Percentiles rank a stretch among this genome's conserved stretches.
Evolutionary conservation across 345 rosid species (phyloP).

Genomic region (Odontarrhena argentea): DNA sequence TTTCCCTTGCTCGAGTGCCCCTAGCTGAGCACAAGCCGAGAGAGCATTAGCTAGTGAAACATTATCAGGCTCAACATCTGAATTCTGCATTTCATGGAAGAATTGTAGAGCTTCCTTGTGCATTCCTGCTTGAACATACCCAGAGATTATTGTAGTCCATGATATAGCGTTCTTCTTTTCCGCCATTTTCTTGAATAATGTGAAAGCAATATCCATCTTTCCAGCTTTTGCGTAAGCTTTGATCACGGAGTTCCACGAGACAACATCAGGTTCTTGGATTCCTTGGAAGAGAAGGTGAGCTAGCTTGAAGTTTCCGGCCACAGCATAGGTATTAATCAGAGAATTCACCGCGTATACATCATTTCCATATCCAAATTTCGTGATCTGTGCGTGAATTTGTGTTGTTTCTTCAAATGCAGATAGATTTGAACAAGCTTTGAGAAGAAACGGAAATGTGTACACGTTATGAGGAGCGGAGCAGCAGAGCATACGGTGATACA

Average conservation of each 20-base stretch:
- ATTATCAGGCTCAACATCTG: conserved; percentile 59
- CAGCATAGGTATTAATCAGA: conserved; percentile 58
- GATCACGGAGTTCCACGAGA: conserved; percentile 79
- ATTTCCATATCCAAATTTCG: conserved; percentile 53
- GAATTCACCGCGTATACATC: conserved; percentile 58
- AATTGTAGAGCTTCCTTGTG: conserved; percentile 63
- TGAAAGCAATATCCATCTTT: conserved; percentile 44
- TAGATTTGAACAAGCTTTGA: conserved; percentile 63
- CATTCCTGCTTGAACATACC: conserved; percentile 60
- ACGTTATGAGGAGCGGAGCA: conserved; percentile 51
- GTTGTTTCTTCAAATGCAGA: conserved; percentile 48
- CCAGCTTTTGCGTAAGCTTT: conserved; percentile 56
- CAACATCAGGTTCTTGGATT: conserved; percentile 47
- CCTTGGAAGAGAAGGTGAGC: conserved; percentile 53
- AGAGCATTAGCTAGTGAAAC: conserved; percentile 53
- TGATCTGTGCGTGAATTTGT: conserved; percentile 61
- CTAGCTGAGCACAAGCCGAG: conserved; percentile 75
- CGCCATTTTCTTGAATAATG: conserved; percentile 50
- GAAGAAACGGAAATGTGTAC: conserved; percentile 71
- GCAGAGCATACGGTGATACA: conserved; percentile 58
- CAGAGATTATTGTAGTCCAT: conserved; percentile 72
- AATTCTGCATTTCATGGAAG: conserved; percentile 67
- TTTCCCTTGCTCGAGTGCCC: conserved; percentile 76
- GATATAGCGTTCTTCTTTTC: conserved; percentile 52
- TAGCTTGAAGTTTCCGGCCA: conserved; percentile 39